Evolutionary conservation across 129 eudicot species (phyloP).

Genomic region (Glebionis coronaria): DNA sequence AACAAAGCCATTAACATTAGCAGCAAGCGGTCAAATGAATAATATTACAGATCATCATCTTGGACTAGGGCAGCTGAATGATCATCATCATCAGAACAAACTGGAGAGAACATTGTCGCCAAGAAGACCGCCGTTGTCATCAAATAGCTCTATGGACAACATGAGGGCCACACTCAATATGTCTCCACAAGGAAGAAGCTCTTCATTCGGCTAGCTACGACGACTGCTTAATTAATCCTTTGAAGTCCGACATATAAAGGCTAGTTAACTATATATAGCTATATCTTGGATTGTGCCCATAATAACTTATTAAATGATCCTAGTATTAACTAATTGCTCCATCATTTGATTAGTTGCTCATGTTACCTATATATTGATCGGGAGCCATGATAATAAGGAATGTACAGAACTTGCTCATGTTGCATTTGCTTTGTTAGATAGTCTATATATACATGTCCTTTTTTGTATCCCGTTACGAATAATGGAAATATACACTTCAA

Average conservation of each 20-base stretch:
- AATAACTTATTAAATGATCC: slow-evolving; percentile 8
- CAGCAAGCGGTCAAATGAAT: slow-evolving; percentile 21
- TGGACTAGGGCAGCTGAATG: slow-evolving; percentile 31
- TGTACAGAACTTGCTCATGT: slow-evolving; percentile 16
- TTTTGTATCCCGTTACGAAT: too few species aligned
- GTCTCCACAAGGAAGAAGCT: slow-evolving; percentile 48
- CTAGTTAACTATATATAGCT: slow-evolving; percentile 1
- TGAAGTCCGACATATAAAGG: slow-evolving; percentile 20
- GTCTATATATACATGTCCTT: not conserved
- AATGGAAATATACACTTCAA: too few species aligned
- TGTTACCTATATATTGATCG: not conserved
- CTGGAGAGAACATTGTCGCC: slow-evolving; percentile 32
- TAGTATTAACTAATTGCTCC: slow-evolving; percentile 2
- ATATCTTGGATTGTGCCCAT: not conserved
- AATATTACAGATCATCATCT: slow-evolving; percentile 25
- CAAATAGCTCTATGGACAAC: slow-evolving; percentile 41
- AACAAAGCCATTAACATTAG: slow-evolving; percentile 35
- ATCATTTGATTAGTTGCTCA: not conserved
- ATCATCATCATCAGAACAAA: slow-evolving; percentile 32
- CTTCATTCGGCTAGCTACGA: slow-evolving; percentile 31
- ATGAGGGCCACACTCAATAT: slow-evolving; percentile 37
- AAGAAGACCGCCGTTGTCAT: slow-evolving; percentile 35
- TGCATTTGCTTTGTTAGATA: not conserved
- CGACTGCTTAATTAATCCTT: slow-evolving; percentile 11
- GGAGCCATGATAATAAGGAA: slow-evolving; percentile 6